These are phyloP conservation scores for Moesziomyces sp. DNA, from an alignment of 1,284 basidiomycete species.

Conservation along the genomic window DNA sequence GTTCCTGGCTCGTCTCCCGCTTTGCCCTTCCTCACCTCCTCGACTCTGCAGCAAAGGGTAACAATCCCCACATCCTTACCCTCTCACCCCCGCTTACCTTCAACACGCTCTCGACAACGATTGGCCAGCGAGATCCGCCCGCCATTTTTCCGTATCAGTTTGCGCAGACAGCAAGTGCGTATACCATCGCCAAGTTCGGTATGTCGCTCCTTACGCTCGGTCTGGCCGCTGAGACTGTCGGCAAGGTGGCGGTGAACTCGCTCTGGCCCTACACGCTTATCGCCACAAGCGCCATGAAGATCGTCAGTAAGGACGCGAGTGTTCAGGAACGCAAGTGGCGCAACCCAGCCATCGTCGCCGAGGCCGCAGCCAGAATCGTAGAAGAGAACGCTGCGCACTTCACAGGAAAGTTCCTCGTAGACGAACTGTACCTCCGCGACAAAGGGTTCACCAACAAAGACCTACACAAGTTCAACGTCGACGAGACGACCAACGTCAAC, in stretches of 20 bases:
- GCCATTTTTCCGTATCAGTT: conserved; percentile 47
- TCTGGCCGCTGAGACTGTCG: conserved; percentile 59
- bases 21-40: conserved; percentile 64
- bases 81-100: conserved; percentile 60
- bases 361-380: conserved; percentile 61
- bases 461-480: conserved; percentile 39
- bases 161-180: conserved; percentile 43
- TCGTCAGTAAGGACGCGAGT: conserved; percentile 48
- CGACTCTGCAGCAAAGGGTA: conserved; percentile 15
- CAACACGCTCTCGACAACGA: conserved; percentile 46
- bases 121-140: conserved; percentile 20
- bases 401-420: conserved; percentile 59
- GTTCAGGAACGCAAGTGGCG: conserved; percentile 53
- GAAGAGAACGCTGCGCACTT: conserved; percentile 30
- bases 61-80: conserved; percentile 66
- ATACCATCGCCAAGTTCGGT: conserved; percentile 64
- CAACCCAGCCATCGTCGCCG: conserved; percentile 57
- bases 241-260: conserved; percentile 57
- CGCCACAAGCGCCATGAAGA: conserved; percentile 60
- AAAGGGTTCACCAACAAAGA: conserved; percentile 42
- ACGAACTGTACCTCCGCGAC: conserved; percentile 63
- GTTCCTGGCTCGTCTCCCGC: conserved; percentile 60
- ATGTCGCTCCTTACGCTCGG: conserved; percentile 63
- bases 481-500: conserved; percentile 28
- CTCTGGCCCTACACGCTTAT: conserved; percentile 61